phyloP scores from a whole-genome alignment of 768 basidiomycete species.

The Mycena pura region DNA sequence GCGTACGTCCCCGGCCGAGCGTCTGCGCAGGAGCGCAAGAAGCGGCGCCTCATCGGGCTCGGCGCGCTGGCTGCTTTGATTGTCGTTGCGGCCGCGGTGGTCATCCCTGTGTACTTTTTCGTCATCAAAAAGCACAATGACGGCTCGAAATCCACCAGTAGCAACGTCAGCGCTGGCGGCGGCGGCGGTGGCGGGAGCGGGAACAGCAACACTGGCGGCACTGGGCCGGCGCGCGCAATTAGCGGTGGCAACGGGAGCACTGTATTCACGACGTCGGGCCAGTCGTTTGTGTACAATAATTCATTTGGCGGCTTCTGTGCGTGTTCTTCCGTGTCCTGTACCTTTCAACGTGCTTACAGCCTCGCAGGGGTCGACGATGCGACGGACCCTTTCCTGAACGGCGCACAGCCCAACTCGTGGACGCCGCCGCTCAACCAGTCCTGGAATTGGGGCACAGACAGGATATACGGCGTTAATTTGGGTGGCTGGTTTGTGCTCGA shows the following conservation, averaged over 20 bases:
- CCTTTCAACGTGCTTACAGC: no score
- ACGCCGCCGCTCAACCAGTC: slow-evolving; percentile 77
- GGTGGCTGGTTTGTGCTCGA: slow-evolving; percentile 82
- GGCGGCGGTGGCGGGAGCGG: slow-evolving; percentile 13
- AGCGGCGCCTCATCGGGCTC: slow-evolving; percentile 17
- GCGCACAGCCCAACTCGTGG: slow-evolving; percentile 79
- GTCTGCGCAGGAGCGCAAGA: no score
- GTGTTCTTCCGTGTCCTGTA: no score
- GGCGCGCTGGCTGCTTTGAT: slow-evolving; percentile 45
- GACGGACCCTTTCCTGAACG: slow-evolving; percentile 75
- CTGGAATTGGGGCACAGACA: slow-evolving; percentile 74
- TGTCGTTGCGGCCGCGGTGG: slow-evolving; percentile 45
- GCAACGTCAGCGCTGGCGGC: no score
- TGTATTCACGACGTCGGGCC: slow-evolving; percentile 68
- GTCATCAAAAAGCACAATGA: slow-evolving; percentile 51
- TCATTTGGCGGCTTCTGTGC: slow-evolving; percentile 77
- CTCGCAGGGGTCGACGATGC: slow-evolving; percentile 65
- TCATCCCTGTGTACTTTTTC: slow-evolving; percentile 65
- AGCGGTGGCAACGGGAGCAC: slow-evolving; percentile 75
- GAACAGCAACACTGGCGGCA: slow-evolving; percentile 7
- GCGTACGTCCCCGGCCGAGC: no score
- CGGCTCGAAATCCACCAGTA: no score
- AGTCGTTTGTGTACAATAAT: slow-evolving; percentile 79
- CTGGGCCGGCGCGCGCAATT: slow-evolving; percentile 31
- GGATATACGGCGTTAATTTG: slow-evolving; percentile 72